A percentile compares a stretch with the other conserved stretches of the same genome.
Evolutionary conservation across 2,329 filamentous ascomycete species (phyloP).

Genomic region (Geosmithia putterillii): DNA sequence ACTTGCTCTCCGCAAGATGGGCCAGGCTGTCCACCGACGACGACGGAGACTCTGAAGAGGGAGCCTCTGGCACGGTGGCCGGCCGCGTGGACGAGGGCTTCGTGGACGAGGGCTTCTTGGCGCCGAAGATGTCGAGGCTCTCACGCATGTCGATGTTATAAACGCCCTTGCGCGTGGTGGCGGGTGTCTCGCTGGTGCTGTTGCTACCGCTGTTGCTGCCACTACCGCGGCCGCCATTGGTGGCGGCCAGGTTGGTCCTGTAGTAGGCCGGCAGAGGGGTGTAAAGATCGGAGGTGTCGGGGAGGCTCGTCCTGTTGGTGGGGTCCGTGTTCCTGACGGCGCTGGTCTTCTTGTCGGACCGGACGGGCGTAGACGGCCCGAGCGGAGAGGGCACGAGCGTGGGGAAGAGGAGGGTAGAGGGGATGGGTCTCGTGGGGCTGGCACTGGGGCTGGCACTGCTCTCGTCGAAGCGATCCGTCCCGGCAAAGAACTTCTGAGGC

Average conservation of each 20-base stretch:
- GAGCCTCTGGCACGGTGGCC: constrained; percentile 7
- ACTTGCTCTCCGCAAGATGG: constrained; percentile 11
- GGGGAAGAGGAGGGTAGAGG: background rate
- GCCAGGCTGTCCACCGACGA: constrained; percentile 15
- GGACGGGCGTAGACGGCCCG: background rate
- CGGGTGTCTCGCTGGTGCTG: constrained; percentile 2
- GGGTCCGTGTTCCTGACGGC: background rate
- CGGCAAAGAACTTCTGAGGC: constrained; percentile 10
- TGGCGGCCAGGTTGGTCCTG: background rate
- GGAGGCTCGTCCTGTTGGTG: background rate
- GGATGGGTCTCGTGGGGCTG: background rate
- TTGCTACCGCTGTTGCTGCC: background rate
- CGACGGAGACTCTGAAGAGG: too few relatives aligned
- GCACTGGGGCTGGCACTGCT: background rate
- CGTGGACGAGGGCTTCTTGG: background rate
- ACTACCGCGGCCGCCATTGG: too few relatives aligned
- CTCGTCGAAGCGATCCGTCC: background rate
- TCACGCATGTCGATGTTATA: constrained; percentile 21
- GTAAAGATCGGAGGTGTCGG: background rate
- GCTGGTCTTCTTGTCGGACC: background rate
- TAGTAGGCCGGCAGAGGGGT: constrained; percentile 1
- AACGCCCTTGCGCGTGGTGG: constrained; percentile 9
- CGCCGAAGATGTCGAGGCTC: constrained; percentile 21
- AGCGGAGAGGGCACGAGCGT: background rate
- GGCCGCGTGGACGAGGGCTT: background rate